phyloP scores from a whole-genome alignment of 2,329 filamentous ascomycete species.

The Colletotrichum filicis region DNA sequence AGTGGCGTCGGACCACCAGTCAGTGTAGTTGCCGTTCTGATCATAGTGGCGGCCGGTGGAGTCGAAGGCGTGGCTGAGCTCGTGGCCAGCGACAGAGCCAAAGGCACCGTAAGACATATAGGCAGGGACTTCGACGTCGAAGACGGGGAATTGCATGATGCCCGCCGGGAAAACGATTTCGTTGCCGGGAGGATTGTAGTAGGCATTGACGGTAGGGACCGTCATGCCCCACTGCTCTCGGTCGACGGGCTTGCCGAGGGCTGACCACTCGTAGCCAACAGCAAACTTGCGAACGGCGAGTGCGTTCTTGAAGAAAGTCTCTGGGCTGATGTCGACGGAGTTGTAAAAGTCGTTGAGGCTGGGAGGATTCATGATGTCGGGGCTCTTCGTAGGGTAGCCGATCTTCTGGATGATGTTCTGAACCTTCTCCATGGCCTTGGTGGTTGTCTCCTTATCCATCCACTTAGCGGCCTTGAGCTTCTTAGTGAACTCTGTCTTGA shows the following conservation, averaged over 20 bases:
- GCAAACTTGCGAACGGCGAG: slow-evolving; percentile 61
- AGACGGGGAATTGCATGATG: slow-evolving; percentile 76
- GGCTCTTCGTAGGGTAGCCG: slow-evolving; percentile 72
- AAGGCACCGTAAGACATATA: slow-evolving; percentile 78
- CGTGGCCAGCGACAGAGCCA: slow-evolving; percentile 74
- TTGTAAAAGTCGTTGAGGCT: slow-evolving; percentile 68
- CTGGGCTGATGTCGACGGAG: slow-evolving; percentile 59
- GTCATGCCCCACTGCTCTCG: slow-evolving; percentile 70
- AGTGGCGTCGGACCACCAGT: slow-evolving; percentile 75
- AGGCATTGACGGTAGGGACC: slow-evolving; percentile 72
- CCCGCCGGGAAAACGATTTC: slow-evolving; percentile 77
- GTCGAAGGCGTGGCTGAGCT: slow-evolving; percentile 78
- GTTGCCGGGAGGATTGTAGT: slow-evolving; percentile 73
- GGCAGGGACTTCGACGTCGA: slow-evolving; percentile 69
- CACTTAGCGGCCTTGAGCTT: slow-evolving; percentile 69
- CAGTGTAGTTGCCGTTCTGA: slow-evolving; percentile 70
- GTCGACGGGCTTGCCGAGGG: slow-evolving; percentile 69
- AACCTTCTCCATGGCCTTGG: slow-evolving; percentile 72
- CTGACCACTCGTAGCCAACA: slow-evolving; percentile 63
- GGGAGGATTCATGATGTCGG: slow-evolving; percentile 68
- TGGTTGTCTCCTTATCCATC: slow-evolving; percentile 72
- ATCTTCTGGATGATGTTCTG: slow-evolving; percentile 76
- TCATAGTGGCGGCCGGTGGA: slow-evolving; percentile 73
- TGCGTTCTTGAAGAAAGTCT: slow-evolving; percentile 68
- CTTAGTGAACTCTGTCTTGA: slow-evolving; percentile 73